Evolutionary conservation across 2,329 filamentous ascomycete species (phyloP), one percentile per base, ranked within the genome.

Genomic region (Penicillium sp.): DNA sequence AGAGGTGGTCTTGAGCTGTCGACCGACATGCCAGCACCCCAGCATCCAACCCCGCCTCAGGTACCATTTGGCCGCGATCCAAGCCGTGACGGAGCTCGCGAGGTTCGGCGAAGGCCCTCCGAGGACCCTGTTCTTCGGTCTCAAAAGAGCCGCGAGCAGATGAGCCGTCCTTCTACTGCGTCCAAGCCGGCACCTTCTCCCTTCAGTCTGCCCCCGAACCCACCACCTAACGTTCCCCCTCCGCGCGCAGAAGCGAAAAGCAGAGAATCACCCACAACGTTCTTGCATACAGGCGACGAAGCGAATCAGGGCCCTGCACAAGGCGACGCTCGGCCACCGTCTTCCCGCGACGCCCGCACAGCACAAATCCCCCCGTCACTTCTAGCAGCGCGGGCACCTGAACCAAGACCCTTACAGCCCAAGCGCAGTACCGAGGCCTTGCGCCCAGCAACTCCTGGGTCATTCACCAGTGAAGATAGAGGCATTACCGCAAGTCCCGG

Each of bases 61-160:
- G 70, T 75, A 16, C 68, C 71, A 31, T 71, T 68, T 54, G 70
- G 58, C 31, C 74, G 71, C 50, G 67, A 73, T 31, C 69, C 71
- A 14, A 77, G 76, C 59, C 75, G 75, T 10, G 76, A 79, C 66
- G 72, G 66, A 54, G 64, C 64, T 6, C 70, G 63, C 22, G 73
- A 75, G 24, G 27, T 57, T n/a, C 60, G 71, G 47, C 69, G 69
- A 50, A 71, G 70, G 54, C 64, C 71, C 35, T 70, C 75, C 9
- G 72, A 77, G 50, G 77, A 79, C 31, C 74, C 73, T 11, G 61
- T 67, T 18, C 63, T 77, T 51, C 72, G 76, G 55, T 56, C 61
- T 24, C 71, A 77, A 57, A 70, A 66, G 56, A 79, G 76, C 57
- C 74, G 77, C 9, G 78, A 80, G 40, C 76, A 75, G 31, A 69